Conservation (phyloP, 352 stramenopile species). For the Achlya hypogyna region DNA sequence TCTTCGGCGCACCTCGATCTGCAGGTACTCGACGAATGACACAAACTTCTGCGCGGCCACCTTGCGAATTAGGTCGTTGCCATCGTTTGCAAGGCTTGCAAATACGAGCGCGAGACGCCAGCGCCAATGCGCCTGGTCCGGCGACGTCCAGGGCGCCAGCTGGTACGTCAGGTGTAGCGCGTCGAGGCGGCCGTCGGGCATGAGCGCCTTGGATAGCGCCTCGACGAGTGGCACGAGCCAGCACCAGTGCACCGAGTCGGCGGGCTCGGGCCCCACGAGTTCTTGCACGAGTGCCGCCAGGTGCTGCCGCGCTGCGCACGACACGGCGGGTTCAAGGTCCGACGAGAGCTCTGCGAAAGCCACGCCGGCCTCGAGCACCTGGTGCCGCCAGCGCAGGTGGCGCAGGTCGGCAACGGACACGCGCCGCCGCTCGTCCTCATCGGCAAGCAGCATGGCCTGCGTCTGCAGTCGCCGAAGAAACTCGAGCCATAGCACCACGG, state of each 20-base stretch:
- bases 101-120: conserved; percentile 10
- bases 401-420: not conserved
- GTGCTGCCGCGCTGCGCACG: conserved; percentile 13
- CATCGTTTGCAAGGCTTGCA: conserved; percentile 16
- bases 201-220: conserved; percentile 18
- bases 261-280: not conserved
- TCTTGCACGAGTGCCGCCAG: conserved; percentile 4
- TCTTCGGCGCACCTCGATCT: conserved; percentile 1
- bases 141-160: conserved; percentile 7
- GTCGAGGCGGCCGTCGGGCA: conserved; percentile 18
- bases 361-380: conserved; percentile 18
- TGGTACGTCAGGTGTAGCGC: conserved; percentile 12
- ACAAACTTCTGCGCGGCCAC: conserved; percentile 18
- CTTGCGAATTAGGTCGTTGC: conserved; percentile 18
- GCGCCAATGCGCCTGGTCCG: conserved; percentile 2
- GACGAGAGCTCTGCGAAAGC: conserved; percentile 18
- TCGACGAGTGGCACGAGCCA: conserved; percentile 17
- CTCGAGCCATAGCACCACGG: conserved; percentile 1
- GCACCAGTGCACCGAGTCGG: conserved; percentile 1
- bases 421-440: not conserved
- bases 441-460: not conserved
- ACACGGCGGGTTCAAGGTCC: conserved; percentile 14
- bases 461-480: conserved; percentile 9
- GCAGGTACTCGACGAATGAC: conserved; percentile 1
- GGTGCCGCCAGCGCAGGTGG: conserved; percentile 13